These are phyloP conservation scores for Piper longum DNA, from an alignment of 164 flowering plant genomes.

Conservation along the genomic window DNA sequence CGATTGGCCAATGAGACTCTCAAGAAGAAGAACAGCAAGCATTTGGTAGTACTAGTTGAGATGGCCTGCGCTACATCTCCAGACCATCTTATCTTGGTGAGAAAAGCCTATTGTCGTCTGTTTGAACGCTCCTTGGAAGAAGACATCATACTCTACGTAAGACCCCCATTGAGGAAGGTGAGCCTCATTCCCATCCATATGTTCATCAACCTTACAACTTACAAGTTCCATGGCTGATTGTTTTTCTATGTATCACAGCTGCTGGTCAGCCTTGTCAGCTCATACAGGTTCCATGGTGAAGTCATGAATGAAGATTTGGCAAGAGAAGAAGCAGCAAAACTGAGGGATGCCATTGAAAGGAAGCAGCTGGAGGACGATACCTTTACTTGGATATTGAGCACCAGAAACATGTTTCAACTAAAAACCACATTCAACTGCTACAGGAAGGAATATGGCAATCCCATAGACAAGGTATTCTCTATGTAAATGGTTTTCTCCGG, in stretches of 20 bases:
- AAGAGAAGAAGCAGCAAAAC: constrained; percentile 31
- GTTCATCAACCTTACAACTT: background rate
- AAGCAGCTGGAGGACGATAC: constrained; percentile 38
- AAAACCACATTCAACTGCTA: constrained; percentile 46
- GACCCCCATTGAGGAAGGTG: constrained; percentile 46
- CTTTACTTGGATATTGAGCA: constrained; percentile 40
- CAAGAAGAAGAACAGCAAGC: constrained; percentile 22
- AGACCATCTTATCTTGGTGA: constrained; percentile 53
- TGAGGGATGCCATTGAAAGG: constrained; percentile 34
- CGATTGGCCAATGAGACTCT: constrained; percentile 45
- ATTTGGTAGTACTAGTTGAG: constrained; percentile 46
- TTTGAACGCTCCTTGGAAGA: constrained; percentile 69
- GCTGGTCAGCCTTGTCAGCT: constrained; percentile 46
- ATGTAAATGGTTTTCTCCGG: background rate
- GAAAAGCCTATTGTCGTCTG: constrained; percentile 48
- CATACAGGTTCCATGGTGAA: constrained; percentile 56
- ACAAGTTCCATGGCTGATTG: background rate
- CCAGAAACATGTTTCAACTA: constrained; percentile 57
- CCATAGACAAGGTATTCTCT: constrained; percentile 42
- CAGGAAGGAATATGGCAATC: constrained; percentile 27
- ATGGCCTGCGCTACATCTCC: constrained; percentile 64
- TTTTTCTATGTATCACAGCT: constrained; percentile 23
- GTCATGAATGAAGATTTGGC: constrained; percentile 33
- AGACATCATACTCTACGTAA: constrained; percentile 26
- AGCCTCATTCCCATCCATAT: background rate